A percentile compares a stretch with the other conserved stretches of the same genome.
phyloP scores from a whole-genome alignment of 2,329 filamentous ascomycete species.

The Didymella glomerata region DNA sequence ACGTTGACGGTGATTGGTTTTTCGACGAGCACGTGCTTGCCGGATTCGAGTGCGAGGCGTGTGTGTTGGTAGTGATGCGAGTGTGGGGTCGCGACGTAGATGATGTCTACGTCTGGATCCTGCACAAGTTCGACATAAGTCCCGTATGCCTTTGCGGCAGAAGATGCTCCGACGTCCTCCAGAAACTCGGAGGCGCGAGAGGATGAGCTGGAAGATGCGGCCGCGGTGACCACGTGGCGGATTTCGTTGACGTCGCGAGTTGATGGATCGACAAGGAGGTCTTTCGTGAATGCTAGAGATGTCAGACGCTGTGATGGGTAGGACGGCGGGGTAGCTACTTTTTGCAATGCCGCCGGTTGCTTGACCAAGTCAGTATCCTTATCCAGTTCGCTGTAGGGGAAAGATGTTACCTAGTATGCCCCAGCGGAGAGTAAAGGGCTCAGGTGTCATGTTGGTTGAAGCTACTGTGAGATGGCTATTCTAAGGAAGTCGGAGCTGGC shows the following conservation, averaged over 20 bases:
- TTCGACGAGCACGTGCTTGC: constrained; percentile 88
- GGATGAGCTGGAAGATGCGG: constrained; percentile 76
- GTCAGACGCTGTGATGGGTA: not conserved
- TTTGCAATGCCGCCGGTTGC: constrained; percentile 58
- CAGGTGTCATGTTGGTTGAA: constrained; percentile 25
- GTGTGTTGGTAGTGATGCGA: constrained; percentile 91
- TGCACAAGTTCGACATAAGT: constrained; percentile 81
- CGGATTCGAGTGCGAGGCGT: constrained; percentile 79
- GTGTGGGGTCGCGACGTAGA: constrained; percentile 90
- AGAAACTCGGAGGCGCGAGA: constrained; percentile 76
- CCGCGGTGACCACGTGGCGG: constrained; percentile 73
- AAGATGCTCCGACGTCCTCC: constrained; percentile 70
- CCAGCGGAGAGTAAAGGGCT: constrained; percentile 36
- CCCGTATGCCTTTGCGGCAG: constrained; percentile 74
- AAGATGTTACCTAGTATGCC: constrained; percentile 35
- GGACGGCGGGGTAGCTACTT: constrained; percentile 13
- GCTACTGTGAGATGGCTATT: not conserved
- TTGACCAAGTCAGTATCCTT: constrained; percentile 54
- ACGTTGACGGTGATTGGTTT: constrained; percentile 88
- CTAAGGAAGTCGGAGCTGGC: not conserved
- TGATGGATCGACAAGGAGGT: constrained; percentile 76
- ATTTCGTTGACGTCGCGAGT: constrained; percentile 74
- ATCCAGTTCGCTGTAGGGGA: not conserved
- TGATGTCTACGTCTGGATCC: constrained; percentile 79
- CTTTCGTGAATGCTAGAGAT: constrained; percentile 62